phyloP scores from a whole-genome alignment of 805 yeast species.

The Myxozyma mucilagina region DNA sequence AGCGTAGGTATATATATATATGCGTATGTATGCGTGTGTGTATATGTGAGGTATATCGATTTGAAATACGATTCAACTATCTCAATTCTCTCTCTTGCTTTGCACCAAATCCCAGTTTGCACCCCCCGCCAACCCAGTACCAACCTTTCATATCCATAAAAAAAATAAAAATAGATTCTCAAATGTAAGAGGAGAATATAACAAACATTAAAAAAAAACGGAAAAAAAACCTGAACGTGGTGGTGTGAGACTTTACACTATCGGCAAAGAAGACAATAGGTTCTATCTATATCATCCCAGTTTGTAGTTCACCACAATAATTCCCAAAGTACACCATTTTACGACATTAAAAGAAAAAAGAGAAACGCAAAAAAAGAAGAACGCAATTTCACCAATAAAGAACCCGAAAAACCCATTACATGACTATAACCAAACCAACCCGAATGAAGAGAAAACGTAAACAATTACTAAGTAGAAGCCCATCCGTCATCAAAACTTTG shows the following conservation, averaged over 20 bases:
- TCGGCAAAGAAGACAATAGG: too few species aligned
- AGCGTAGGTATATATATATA: too few species aligned
- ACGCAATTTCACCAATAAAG: background rate
- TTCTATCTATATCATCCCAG: too few species aligned
- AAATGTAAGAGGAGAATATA: background rate
- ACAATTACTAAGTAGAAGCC: background rate
- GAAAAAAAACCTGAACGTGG: background rate
- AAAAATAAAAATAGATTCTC: background rate
- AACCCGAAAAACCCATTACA: background rate
- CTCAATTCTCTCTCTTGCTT: too few species aligned
- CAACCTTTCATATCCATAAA: too few species aligned
- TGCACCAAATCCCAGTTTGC: too few species aligned
- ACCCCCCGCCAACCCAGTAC: too few species aligned
- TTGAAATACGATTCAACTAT: too few species aligned
- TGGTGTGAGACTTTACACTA: too few species aligned
- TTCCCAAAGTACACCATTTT: background rate
- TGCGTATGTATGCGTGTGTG: too few species aligned
- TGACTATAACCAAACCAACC: background rate
- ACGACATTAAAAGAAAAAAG: background rate
- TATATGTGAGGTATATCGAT: too few species aligned
- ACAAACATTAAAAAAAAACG: background rate
- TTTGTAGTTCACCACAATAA: background rate
- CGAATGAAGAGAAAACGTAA: background rate
- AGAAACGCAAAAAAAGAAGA: background rate
- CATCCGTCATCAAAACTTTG: conserved; percentile 16